Base-by-base conservation (phyloP, 2,329 filamentous ascomycete genomes). In the Penicillium freii region DNA sequence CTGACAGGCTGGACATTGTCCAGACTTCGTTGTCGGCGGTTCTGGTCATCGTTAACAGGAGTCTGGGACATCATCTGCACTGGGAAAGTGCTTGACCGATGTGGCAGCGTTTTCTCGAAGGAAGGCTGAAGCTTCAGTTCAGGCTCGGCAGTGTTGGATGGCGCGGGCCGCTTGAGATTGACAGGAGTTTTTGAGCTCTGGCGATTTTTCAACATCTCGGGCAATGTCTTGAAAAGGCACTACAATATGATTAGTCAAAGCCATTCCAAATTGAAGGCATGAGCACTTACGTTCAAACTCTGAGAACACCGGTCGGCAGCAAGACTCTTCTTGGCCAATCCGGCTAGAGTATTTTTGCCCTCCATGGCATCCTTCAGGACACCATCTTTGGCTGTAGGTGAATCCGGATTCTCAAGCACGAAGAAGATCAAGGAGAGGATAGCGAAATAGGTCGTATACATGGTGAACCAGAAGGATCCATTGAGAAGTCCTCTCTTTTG, bases 251-350 rank as follows among this genome's bases (percentile, higher is more conserved):
- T 59, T 44, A 57, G 62, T 44, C 46, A 21, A 15, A 7, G 25
- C 31, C 7, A 33, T 10, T 23, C 38, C 36, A 23, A 17, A 21
- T 17, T 17, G 43, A 15, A 46, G 57, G 11, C 6, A 31, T n/a
- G 38, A 33, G 42, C 5, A 77, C 85, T 73, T 81, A 93, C 91
- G 70, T 86, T 84, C 29, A 99, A 81, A 40, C 90, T 88, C 45
- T 81, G 82, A 1, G 90, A 91, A 68, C 95, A 94, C 60, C 91
- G 83, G 71, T 97, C 91, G 3, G 94, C 94, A 36, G 92, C 92
- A 81, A 95, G 83, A 69, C 92, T 97, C 67, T 89, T 88, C 66
- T 89, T 87, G 3, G 92, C 89, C 57, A 97, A 81, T 17, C 86
- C 87, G 50, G 87, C 85, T 59, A 97, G 84, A 61, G 92, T 90